Base-by-base conservation (phyloP, 345 rosid genomes). In the Isatis tinctoria region DNA sequence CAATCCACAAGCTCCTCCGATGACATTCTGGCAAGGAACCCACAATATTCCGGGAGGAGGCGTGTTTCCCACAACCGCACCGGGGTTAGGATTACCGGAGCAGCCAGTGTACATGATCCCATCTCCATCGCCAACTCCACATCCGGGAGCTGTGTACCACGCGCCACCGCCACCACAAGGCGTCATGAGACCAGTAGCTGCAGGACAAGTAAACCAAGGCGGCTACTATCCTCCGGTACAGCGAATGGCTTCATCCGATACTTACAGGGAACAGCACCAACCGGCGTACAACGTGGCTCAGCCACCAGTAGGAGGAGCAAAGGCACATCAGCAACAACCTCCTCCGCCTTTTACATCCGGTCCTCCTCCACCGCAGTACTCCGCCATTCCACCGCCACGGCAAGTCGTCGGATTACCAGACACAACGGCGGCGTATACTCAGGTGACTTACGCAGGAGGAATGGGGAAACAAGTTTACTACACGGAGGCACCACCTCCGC, bases 391-490 rank as follows among this genome's bases (percentile, higher is more conserved):
- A 48, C 75, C 82, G 2, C 30, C 79, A 10, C 79, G 85, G 3
- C 80, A 62, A n/a, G 71, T 82, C 1, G 74, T 83, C 0, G 85
- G 82, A 8, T 52, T 81, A 73, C 77, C 82, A 14, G 89, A 82
- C 11, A 62, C 75, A 36, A 6, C 79, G 1, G 83, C 82, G 9
- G 83, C 82, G 9, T 91, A 88, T 69, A 79, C 89, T 6, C 97
- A 81, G 52, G 57, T 85, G 80, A 80, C 83, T 41, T 91, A 89
- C 76, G 85, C 85, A 11, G 82, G 78, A 67, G 83, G 74, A 32
- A 68, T 59, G 1, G 92, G 92, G 49, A 82, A 92, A 72, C 97
- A 87, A 73, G 88, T 91, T 13, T 89, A 85, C 70, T 93, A 93
- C 48, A 76, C 79, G 0, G 79, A 69, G 14, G 74, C 74, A 69